Evolutionary conservation across 169 alveolate species (phyloP).

Genomic region (Plasmodium sp.): DNA sequence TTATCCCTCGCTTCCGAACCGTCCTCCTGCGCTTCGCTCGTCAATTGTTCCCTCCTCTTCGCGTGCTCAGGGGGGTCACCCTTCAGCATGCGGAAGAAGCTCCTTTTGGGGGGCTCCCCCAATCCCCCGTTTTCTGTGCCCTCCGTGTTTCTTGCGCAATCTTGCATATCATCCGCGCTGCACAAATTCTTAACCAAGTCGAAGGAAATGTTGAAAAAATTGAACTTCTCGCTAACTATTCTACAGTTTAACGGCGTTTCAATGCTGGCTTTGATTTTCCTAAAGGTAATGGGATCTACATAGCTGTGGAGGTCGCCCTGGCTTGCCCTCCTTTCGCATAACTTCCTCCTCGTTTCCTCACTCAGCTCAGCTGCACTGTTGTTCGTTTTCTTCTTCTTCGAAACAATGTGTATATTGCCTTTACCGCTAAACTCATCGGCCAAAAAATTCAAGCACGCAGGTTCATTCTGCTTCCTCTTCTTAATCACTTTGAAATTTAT

Average conservation of each 20-base stretch:
- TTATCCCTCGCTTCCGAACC: not conserved
- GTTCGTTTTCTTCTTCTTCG: constrained; percentile 26
- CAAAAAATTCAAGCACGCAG: not conserved
- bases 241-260: constrained; percentile 70
- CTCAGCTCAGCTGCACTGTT: not conserved
- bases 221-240: constrained; percentile 43
- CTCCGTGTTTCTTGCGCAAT: not conserved
- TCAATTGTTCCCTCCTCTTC: not conserved
- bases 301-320: constrained; percentile 7
- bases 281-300: constrained; percentile 47
- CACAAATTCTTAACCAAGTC: constrained; percentile 58
- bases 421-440: constrained; percentile 16
- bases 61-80: not conserved
- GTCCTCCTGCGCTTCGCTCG: not conserved
- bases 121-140: not conserved
- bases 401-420: not conserved
- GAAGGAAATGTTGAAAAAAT: constrained; percentile 41
- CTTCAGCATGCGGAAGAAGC: not conserved
- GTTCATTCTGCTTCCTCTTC: constrained; percentile 33
- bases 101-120: not conserved
- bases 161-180: not conserved
- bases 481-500: constrained; percentile 51
- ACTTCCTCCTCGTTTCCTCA: not conserved
- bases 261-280: constrained; percentile 56
- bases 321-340: not conserved